A percentile compares a stretch with the other conserved stretches of the same genome.
These are phyloP conservation scores for Yamadazyma songkhlaensis DNA, from an alignment of 1,139 yeast species.

Conservation along the genomic window DNA sequence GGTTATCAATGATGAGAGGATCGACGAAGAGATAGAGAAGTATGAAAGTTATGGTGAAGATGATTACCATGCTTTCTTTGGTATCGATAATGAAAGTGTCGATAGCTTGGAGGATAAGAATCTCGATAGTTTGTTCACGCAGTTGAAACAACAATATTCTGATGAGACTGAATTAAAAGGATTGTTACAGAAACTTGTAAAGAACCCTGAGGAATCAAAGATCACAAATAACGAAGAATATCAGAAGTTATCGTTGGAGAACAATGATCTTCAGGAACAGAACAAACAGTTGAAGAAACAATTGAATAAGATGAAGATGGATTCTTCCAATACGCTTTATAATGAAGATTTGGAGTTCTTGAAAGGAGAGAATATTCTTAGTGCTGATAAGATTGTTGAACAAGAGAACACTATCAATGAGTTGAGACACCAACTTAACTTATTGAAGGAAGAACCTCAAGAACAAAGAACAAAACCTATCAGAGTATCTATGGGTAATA, in stretches of 20 bases:
- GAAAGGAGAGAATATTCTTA: slow-evolving; percentile 11
- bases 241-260: slow-evolving; percentile 28
- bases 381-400: slow-evolving; percentile 22
- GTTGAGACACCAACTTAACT: slow-evolving; percentile 14
- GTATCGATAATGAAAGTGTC: slow-evolving; percentile 11
- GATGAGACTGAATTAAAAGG: slow-evolving; percentile 15
- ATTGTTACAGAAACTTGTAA: slow-evolving; percentile 12
- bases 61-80: slow-evolving; percentile 29
- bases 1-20: slow-evolving; percentile 34
- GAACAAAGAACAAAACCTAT: slow-evolving; percentile 7
- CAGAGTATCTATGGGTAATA: slow-evolving; percentile 8
- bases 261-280: slow-evolving; percentile 22
- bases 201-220: too few species aligned
- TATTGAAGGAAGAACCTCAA: slow-evolving; percentile 3
- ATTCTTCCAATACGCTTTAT: slow-evolving; percentile 16
- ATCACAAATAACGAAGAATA: background rate
- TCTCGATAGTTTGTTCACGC: slow-evolving; percentile 19
- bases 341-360: slow-evolving; percentile 17
- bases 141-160: slow-evolving; percentile 14
- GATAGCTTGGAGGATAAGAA: slow-evolving; percentile 12
- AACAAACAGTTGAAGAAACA: slow-evolving; percentile 24
- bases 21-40: slow-evolving; percentile 44
- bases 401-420: slow-evolving; percentile 28
- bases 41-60: slow-evolving; percentile 42
- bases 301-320: slow-evolving; percentile 21